These are phyloP conservation scores for Phytophthora brassicae DNA, from an alignment of 352 stramenopile species.

Conservation along the genomic window DNA sequence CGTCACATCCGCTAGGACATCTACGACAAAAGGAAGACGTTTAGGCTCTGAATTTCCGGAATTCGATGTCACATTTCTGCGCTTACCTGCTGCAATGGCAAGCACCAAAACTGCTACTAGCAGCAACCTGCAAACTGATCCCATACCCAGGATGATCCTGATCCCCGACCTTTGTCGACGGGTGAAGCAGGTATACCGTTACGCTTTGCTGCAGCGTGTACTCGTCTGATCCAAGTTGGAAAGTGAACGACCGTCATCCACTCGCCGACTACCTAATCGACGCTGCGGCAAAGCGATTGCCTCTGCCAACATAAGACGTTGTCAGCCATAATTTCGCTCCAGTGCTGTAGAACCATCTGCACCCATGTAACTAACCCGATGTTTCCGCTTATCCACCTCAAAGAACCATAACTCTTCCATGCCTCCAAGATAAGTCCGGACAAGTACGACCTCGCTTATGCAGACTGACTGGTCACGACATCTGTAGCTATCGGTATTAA, in stretches of 20 bases:
- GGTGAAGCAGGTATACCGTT: slow-evolving; percentile 9
- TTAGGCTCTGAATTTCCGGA: background rate
- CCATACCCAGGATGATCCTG: slow-evolving; percentile 17
- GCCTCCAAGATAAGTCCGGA: slow-evolving; percentile 27
- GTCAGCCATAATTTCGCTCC: slow-evolving; percentile 6
- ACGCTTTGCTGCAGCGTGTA: slow-evolving; percentile 14
- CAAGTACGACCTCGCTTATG: background rate
- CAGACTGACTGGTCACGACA: slow-evolving; percentile 19
- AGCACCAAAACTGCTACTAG: slow-evolving; percentile 19
- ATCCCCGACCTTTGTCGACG: background rate
- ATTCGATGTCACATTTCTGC: background rate
- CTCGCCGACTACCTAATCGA: slow-evolving; percentile 2
- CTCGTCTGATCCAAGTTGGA: slow-evolving; percentile 33
- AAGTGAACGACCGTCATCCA: too few relatives aligned
- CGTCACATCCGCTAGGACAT: slow-evolving; percentile 8
- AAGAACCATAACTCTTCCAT: slow-evolving; percentile 15
- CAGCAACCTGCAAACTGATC: slow-evolving; percentile 23
- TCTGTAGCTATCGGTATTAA: slow-evolving; percentile 17
- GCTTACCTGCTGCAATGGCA: slow-evolving; percentile 19
- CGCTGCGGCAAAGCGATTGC: slow-evolving; percentile 1
- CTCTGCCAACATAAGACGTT: slow-evolving; percentile 22
- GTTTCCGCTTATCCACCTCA: slow-evolving; percentile 21
- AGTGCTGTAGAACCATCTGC: slow-evolving; percentile 31
- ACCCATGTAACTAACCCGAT: slow-evolving; percentile 19
- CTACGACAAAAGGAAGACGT: slow-evolving; percentile 3